Conservation (phyloP, 495 filamentous ascomycete species). For the Parathielavia hyrcaniae region DNA sequence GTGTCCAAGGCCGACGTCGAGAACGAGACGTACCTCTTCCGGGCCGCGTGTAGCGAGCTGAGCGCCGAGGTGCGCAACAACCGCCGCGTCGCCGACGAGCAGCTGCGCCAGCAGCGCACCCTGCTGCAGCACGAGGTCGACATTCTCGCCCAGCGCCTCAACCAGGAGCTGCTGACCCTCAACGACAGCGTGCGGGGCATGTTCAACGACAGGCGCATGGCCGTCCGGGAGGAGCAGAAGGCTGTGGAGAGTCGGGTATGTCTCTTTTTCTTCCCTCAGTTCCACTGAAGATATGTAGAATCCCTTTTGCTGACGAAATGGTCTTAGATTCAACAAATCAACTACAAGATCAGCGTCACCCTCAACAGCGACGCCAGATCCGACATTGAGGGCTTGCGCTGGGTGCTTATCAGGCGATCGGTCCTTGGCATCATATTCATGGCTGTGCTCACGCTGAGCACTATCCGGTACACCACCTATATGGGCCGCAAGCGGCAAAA, state of each 20-base stretch:
- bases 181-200: constrained; percentile 90
- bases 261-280: constrained; percentile 24
- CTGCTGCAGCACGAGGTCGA: constrained; percentile 91
- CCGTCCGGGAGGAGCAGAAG: constrained; percentile 76
- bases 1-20: constrained; percentile 75
- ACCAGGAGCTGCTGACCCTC: constrained; percentile 68
- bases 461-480: constrained; percentile 45
- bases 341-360: constrained; percentile 84
- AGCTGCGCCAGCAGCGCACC: constrained; percentile 69
- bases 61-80: constrained; percentile 67
- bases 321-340: constrained; percentile 80
- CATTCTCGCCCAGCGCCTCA: constrained; percentile 73
- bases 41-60: constrained; percentile 88
- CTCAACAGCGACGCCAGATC: constrained; percentile 81
- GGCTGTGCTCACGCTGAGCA: constrained; percentile 43
- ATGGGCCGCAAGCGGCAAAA: constrained; percentile 38
- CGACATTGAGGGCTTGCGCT: constrained; percentile 83
- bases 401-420: constrained; percentile 82
- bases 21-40: constrained; percentile 89
- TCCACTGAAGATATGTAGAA: not conserved
- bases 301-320: not conserved
- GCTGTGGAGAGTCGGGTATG: constrained; percentile 64
- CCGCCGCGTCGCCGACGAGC: constrained; percentile 56
- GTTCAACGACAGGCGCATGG: constrained; percentile 96
- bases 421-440: constrained; percentile 69